Evolutionary conservation across 2,329 filamentous ascomycete genomes (phyloP).

Genomic region (Alternaria viburni): DNA sequence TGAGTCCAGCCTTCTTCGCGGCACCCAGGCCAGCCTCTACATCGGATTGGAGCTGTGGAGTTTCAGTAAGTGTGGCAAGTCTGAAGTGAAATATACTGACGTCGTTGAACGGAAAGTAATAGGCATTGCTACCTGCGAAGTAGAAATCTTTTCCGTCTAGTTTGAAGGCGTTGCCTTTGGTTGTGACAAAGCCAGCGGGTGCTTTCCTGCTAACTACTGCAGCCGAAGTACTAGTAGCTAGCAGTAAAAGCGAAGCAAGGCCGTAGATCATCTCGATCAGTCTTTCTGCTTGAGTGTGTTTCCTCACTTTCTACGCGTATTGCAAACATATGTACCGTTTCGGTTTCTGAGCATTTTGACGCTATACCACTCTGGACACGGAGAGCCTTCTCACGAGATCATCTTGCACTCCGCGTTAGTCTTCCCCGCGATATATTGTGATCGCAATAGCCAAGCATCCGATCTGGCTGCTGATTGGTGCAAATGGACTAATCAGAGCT

Average conservation of each 20-base stretch:
- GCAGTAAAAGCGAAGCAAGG: constrained; percentile 15
- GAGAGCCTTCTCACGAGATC: constrained; percentile 1
- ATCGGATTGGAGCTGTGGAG: constrained; percentile 54
- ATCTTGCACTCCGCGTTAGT: not conserved
- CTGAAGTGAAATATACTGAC: constrained; percentile 35
- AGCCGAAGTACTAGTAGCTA: constrained; percentile 23
- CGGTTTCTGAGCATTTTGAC: not conserved
- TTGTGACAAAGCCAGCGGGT: constrained; percentile 56
- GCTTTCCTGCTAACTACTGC: constrained; percentile 8
- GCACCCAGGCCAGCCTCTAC: constrained; percentile 55
- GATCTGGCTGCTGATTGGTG: constrained; percentile 10
- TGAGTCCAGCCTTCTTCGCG: constrained; percentile 57
- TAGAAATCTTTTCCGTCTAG: constrained; percentile 63
- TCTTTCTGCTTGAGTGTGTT: not conserved
- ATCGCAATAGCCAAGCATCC: constrained; percentile 2
- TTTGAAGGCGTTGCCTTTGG: constrained; percentile 59
- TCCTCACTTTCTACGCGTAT: not conserved
- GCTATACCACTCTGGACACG: constrained; percentile 12
- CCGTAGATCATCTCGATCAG: constrained; percentile 4
- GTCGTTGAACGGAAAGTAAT: constrained; percentile 63
- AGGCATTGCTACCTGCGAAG: constrained; percentile 65
- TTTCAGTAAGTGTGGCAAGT: not conserved
- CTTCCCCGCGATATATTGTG: constrained; percentile 14
- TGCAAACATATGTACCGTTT: not conserved
- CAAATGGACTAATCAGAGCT: constrained; percentile 1